Conservation (phyloP, 208 protist species). For the Kentomonas sorsogonicus region DNA sequence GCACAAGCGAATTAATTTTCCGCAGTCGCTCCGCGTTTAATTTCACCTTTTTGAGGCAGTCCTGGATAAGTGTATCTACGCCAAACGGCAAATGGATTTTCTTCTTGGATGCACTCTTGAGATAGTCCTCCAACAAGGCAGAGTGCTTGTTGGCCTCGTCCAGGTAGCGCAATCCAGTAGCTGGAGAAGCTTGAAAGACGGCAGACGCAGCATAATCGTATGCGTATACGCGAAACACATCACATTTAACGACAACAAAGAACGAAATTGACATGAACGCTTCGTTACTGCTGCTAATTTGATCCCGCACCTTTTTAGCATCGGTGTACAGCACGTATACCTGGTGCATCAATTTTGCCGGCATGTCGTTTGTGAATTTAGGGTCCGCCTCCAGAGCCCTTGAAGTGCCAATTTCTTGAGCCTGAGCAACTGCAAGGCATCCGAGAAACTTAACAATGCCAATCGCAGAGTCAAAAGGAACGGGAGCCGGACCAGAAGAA, state of each 20-base stretch:
- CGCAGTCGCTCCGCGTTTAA: slow-evolving; percentile 38
- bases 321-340: slow-evolving; percentile 45
- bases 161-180: slow-evolving; percentile 26
- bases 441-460: slow-evolving; percentile 29
- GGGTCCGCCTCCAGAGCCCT: slow-evolving; percentile 37
- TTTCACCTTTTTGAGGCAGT: slow-evolving; percentile 18
- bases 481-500: slow-evolving; percentile 23
- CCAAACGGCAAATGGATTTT: slow-evolving; percentile 37
- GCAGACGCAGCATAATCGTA: slow-evolving; percentile 44
- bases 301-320: slow-evolving; percentile 14
- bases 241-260: slow-evolving; percentile 36
- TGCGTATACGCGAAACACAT: slow-evolving; percentile 36
- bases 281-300: slow-evolving; percentile 19
- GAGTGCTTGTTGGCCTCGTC: slow-evolving; percentile 21
- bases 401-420: slow-evolving; percentile 54
- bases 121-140: slow-evolving; percentile 24
- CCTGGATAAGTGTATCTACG: slow-evolving; percentile 28
- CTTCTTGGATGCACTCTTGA: slow-evolving; percentile 18
- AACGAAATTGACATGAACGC: slow-evolving; percentile 24
- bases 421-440: slow-evolving; percentile 40
- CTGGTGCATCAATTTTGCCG: slow-evolving; percentile 42
- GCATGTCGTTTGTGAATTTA: slow-evolving; percentile 24
- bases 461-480: slow-evolving; percentile 27
- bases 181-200: slow-evolving; percentile 34
- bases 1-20: slow-evolving; percentile 59